Base-by-base conservation (phyloP, 305 asterid species). In the Euphrasia arctica region DNA sequence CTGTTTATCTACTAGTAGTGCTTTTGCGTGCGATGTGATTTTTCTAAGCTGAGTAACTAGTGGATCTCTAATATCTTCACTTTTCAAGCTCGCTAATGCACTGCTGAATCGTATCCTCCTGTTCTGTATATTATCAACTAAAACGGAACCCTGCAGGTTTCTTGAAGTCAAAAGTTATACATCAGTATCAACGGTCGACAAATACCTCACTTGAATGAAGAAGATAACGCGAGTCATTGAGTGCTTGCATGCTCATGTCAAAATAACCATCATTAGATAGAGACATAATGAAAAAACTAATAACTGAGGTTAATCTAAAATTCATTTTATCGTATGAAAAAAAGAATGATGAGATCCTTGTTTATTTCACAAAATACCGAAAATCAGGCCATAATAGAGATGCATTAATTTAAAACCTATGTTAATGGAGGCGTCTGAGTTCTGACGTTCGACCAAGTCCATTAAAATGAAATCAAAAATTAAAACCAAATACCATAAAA, bases 21-120 rank as follows among this genome's bases (percentile, higher is more conserved):
- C 22, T 18, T 18, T 18, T 18, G 22, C 22, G 22, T 18, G 22
- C 22, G 22, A 18, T 18, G 22, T 18, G 22, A 18, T 18, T 70
- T 85, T 95, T 63, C 74, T 82, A 70, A 93, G 99, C 72, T 75
- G 89, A 65, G 90, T 84, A 68, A 84, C 75, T 76, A 93, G 76
- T 51, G 85, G 79, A 75, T 57, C 78, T 78, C 96, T 83, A 57
- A 73, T 74, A 66, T 83, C 81, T 82, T 85, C 97, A 79, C 72
- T 83, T 88, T 78, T 84, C 92, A 68, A 93, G 90, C 71, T 90
- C 81, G 64, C 63, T 67, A 64, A 88, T 73, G 75, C 95, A 81
- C 74, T 86, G 75, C 67, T 78, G 80, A 72, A 93, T 83, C 48
- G 63, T 49, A 49, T 67, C 78, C 79, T 93, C 97, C 77, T 88